Conservation (phyloP, 139 green algal species). For the Deuterostichococcus epilithicus region DNA sequence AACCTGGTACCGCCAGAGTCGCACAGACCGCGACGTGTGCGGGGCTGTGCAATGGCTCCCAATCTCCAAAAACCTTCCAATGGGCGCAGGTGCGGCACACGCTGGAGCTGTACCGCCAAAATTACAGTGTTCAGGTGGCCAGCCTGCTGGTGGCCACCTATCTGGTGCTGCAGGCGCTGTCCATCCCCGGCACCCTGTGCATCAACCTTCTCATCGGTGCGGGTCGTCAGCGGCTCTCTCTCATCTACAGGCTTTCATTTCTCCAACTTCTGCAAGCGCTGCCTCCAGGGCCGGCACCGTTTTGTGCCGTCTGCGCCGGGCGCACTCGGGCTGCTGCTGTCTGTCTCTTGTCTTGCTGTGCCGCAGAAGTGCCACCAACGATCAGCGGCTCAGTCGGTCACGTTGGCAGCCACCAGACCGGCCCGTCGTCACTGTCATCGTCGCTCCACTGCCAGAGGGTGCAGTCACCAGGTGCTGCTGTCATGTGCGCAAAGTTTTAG, state of each 20-base stretch:
- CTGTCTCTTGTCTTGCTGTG: background rate
- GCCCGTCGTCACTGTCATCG: constrained; percentile 41
- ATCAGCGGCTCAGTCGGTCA: constrained; percentile 16
- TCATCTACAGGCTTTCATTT: background rate
- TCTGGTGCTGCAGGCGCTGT: constrained; percentile 37
- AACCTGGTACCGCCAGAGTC: no score
- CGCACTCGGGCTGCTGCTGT: background rate
- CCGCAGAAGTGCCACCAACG: background rate
- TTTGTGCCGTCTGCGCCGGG: background rate
- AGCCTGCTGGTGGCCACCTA: constrained; percentile 22
- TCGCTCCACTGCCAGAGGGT: no score
- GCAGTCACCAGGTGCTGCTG: no score
- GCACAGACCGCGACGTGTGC: no score
- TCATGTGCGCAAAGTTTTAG: no score
- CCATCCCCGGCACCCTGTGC: background rate
- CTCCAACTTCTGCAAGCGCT: background rate
- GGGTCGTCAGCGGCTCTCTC: background rate
- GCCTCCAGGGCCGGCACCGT: background rate
- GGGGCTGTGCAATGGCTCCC: background rate
- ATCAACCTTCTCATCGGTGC: background rate
- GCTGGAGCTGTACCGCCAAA: constrained; percentile 9
- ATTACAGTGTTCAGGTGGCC: constrained; percentile 8
- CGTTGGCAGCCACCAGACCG: constrained; percentile 37
- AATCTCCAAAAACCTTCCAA: no score
- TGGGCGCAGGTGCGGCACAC: background rate